Conservation (phyloP, 805 yeast genomes). For the Starmerella sirachaensis region DNA sequence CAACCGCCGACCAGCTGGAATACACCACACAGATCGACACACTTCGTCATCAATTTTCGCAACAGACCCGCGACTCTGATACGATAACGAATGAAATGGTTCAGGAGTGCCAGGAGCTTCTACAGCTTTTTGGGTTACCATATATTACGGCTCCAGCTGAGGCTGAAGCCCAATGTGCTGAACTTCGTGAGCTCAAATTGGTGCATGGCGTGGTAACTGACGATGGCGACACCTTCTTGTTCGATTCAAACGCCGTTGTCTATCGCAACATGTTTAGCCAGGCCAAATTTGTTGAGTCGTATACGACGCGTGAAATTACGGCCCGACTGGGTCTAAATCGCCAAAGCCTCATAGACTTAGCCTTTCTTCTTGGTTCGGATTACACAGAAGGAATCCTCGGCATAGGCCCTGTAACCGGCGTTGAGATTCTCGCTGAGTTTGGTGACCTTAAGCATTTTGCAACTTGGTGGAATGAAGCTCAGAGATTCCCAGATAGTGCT, state of each 20-base stretch:
- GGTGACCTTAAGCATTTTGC: slow-evolving; percentile 35
- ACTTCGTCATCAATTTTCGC: slow-evolving; percentile 49
- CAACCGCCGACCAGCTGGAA: slow-evolving; percentile 18
- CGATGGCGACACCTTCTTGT: slow-evolving; percentile 90
- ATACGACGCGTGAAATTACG: slow-evolving; percentile 46
- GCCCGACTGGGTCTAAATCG: slow-evolving; percentile 54
- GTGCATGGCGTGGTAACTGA: slow-evolving; percentile 96
- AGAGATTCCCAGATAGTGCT: slow-evolving; percentile 27
- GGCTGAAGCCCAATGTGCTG: slow-evolving; percentile 98
- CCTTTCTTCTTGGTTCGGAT: slow-evolving; percentile 81
- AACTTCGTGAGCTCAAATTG: slow-evolving; percentile 48
- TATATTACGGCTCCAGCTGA: slow-evolving; percentile 95
- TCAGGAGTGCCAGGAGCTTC: slow-evolving; percentile 76
- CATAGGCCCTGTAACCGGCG: slow-evolving; percentile 84
- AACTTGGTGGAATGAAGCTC: slow-evolving; percentile 47
- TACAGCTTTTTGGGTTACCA: slow-evolving; percentile 85
- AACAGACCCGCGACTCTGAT: slow-evolving; percentile 77
- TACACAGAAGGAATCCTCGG: slow-evolving; percentile 90
- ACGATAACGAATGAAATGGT: slow-evolving; percentile 82
- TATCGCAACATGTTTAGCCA: slow-evolving; percentile 93
- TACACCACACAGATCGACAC: slow-evolving; percentile 28
- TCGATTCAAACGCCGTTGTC: slow-evolving; percentile 62
- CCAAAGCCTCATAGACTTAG: slow-evolving; percentile 60
- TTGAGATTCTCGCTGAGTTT: slow-evolving; percentile 84
- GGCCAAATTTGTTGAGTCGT: slow-evolving; percentile 81